These are phyloP conservation scores for Suillus sp. DNA, from an alignment of 768 basidiomycete genomes.

Conservation along the genomic window DNA sequence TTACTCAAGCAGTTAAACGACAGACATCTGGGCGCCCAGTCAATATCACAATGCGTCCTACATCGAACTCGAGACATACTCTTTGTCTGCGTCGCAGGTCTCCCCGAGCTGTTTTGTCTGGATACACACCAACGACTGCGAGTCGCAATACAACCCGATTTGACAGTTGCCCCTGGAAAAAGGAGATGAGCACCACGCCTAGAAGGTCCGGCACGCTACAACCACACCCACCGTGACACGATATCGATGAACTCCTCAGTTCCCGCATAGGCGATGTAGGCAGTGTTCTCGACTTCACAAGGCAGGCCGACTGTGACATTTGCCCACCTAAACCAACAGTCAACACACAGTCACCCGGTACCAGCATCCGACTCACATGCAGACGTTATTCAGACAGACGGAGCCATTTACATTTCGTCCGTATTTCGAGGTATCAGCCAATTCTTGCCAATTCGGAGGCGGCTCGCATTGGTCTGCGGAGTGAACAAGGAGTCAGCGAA, in stretches of 20 bases:
- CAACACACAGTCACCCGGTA: background rate
- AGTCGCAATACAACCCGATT: constrained; percentile 77
- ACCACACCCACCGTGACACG: constrained; percentile 65
- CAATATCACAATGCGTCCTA: constrained; percentile 27
- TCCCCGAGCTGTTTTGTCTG: constrained; percentile 57
- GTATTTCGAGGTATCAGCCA: constrained; percentile 63
- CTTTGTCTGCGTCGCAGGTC: constrained; percentile 63
- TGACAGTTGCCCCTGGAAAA: constrained; percentile 68
- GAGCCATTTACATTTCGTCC: constrained; percentile 82
- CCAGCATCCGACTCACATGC: constrained; percentile 59
- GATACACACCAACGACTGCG: constrained; percentile 56
- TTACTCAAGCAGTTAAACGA: constrained; percentile 71
- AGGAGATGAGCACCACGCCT: background rate
- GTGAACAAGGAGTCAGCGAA: constrained; percentile 7
- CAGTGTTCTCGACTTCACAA: constrained; percentile 78
- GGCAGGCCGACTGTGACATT: constrained; percentile 65
- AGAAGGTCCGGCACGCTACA: background rate
- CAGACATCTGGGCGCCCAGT: constrained; percentile 51
- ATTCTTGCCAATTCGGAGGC: constrained; percentile 64
- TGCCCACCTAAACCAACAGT: constrained; percentile 59
- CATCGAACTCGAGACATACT: constrained; percentile 43
- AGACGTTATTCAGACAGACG: constrained; percentile 78
- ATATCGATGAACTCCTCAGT: constrained; percentile 69
- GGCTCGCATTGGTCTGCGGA: constrained; percentile 71
- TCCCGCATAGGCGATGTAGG: constrained; percentile 69